Evolutionary conservation across 441 rosid genomes (phyloP).

Genomic region (Hura crepitans): DNA sequence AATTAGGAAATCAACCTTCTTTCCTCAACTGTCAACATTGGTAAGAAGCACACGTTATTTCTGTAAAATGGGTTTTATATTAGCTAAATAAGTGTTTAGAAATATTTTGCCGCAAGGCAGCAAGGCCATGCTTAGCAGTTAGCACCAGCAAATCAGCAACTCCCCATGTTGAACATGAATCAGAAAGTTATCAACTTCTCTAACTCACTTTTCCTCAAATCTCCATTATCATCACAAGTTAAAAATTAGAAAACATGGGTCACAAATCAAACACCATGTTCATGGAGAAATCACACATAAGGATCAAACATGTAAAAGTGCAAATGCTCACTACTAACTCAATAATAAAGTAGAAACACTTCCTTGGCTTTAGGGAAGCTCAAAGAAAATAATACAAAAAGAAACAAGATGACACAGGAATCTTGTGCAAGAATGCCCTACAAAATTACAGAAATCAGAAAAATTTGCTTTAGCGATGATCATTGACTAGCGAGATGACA

Average conservation of each 20-base stretch:
- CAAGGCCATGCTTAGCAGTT: too few species aligned
- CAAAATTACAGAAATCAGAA: conserved; percentile 24
- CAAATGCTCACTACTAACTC: conserved; percentile 10
- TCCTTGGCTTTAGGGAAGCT: conserved; percentile 22
- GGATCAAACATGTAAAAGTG: background rate
- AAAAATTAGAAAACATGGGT: background rate
- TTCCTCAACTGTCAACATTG: too few species aligned
- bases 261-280: background rate
- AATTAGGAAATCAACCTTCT: too few species aligned
- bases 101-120: too few species aligned
- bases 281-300: background rate
- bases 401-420: conserved; percentile 13
- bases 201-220: background rate
- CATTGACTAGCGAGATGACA: conserved; percentile 25
- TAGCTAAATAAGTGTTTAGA: too few species aligned
- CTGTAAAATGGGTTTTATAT: too few species aligned
- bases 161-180: too few species aligned
- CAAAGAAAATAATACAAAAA: conserved; percentile 18
- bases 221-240: background rate
- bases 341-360: conserved; percentile 16
- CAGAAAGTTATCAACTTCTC: too few species aligned
- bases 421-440: conserved; percentile 27
- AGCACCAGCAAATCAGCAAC: too few species aligned
- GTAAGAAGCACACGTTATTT: too few species aligned
- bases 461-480: conserved; percentile 19